These are phyloP conservation scores for Globisporangium nagaii DNA, from an alignment of 352 stramenopile species.

Conservation along the genomic window DNA sequence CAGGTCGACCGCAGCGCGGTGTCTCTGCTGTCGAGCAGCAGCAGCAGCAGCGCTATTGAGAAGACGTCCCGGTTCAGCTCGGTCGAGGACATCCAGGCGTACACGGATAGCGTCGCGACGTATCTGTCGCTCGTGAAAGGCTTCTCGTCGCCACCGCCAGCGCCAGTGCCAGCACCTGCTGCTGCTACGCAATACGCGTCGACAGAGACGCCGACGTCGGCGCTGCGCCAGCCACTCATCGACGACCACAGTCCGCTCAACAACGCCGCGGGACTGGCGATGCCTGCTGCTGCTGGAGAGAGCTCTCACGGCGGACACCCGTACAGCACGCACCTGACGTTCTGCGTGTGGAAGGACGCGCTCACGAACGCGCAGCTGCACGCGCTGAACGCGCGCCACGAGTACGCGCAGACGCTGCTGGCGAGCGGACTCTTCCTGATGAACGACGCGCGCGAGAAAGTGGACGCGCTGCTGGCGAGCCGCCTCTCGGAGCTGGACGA, in stretches of 20 bases:
- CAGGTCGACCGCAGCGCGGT: constrained; percentile 19
- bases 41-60: constrained; percentile 9
- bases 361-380: constrained; percentile 38
- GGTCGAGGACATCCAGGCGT: constrained; percentile 26
- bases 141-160: constrained; percentile 20
- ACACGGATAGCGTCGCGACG: constrained; percentile 23
- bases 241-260: constrained; percentile 15
- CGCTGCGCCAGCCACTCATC: constrained; percentile 40
- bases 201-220: constrained; percentile 7
- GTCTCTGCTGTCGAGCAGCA: not conserved
- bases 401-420: constrained; percentile 49
- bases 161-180: constrained; percentile 9
- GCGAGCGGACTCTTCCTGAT: constrained; percentile 39
- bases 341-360: constrained; percentile 53
- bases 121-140: constrained; percentile 61
- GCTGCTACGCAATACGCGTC: not conserved
- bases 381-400: constrained; percentile 42
- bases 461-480: constrained; percentile 33
- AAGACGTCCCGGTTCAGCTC: constrained; percentile 18
- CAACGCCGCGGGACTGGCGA: not conserved
- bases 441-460: constrained; percentile 30
- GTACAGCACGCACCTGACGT: constrained; percentile 35
- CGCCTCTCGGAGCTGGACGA: constrained; percentile 45
- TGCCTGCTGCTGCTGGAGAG: not conserved
- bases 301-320: not conserved